These are phyloP conservation scores for Biscutella laevigata DNA, from an alignment of 441 rosid species.

Conservation along the genomic window DNA sequence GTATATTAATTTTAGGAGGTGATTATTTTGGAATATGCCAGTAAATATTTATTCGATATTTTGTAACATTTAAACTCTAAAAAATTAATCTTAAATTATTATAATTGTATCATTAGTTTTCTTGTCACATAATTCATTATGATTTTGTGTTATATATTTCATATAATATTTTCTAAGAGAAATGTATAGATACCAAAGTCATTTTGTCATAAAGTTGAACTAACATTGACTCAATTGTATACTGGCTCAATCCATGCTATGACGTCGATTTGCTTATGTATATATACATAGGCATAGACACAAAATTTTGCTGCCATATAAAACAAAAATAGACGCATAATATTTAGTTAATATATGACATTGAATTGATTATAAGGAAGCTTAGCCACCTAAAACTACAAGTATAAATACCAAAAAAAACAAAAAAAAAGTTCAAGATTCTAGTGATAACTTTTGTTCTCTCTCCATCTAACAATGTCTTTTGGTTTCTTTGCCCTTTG, in stretches of 20 bases:
- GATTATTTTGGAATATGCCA: too few species aligned
- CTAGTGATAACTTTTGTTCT: constrained; percentile 2
- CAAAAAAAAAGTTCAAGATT: background rate
- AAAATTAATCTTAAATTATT: too few species aligned
- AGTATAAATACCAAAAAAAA: background rate
- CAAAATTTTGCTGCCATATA: background rate
- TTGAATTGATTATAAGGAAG: background rate
- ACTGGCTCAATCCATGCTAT: background rate
- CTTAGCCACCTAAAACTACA: constrained; percentile 1
- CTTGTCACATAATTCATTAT: too few species aligned
- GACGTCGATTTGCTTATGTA: background rate
- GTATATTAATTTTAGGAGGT: too few species aligned
- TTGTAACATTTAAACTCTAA: too few species aligned
- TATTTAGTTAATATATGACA: background rate
- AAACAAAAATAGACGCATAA: background rate
- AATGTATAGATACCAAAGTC: too few species aligned
- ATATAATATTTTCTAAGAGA: too few species aligned
- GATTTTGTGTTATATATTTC: too few species aligned
- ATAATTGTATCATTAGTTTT: too few species aligned
- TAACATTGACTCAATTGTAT: constrained; percentile 1
- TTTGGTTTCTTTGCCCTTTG: constrained; percentile 13
- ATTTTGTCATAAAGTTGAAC: background rate
- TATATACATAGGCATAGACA: background rate
- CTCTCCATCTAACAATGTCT: background rate
- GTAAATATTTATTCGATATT: too few species aligned